Evolutionary conservation across 139 green algal genomes (phyloP), one percentile per base, ranked within the genome.

Genomic region (Chlorella ohadii): DNA sequence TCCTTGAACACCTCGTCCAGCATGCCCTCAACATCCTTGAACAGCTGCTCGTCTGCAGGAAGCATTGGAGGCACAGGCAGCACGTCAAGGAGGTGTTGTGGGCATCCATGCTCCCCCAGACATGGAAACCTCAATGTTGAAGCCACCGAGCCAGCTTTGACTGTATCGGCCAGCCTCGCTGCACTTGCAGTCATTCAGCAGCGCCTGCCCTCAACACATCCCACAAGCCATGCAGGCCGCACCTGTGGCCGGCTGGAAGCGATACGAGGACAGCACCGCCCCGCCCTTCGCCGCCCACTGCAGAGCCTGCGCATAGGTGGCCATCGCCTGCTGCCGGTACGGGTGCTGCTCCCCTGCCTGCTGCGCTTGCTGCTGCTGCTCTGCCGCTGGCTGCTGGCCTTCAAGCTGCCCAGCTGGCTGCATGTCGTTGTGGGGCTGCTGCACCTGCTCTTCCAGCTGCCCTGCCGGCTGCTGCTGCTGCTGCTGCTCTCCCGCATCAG

Each of bases 31-130:
- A 83, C 11, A 36, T 83, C 78, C 78, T 91, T 89, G 75, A 83
- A 85, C 36, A 91, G 81, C 87, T 91, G 72, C 19, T 88, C 87
- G 38, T 88, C 81, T 79, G 83, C 78, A 27, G 23, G 23, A 16
- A 2, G 7, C 4, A 25, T 12, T 47, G 19, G 33, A 16, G 33
- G 65, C n/a, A 31, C 5, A 39, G 55, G 20, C 11, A 31, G 41
- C 2, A 44, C 33, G 39, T 36, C 2, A 23, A n/a, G n/a, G n/a
- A n/a, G n/a, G n/a, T n/a, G n/a, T n/a, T n/a, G n/a, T n/a, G n/a
- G n/a, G n/a, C n/a, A n/a, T n/a, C n/a, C n/a, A n/a, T n/a, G n/a
- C n/a, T n/a, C n/a, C 27, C 36, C 17, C 44, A 61, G 39, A 6
- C 36, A 73, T 25, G 41, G 33, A n/a, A n/a, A n/a, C n/a, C n/a